Percentiles rank a stretch among this genome's conserved stretches.
Conservation (phyloP, 108 stramenopile genomes). For the Nitzschia inconspicua region DNA sequence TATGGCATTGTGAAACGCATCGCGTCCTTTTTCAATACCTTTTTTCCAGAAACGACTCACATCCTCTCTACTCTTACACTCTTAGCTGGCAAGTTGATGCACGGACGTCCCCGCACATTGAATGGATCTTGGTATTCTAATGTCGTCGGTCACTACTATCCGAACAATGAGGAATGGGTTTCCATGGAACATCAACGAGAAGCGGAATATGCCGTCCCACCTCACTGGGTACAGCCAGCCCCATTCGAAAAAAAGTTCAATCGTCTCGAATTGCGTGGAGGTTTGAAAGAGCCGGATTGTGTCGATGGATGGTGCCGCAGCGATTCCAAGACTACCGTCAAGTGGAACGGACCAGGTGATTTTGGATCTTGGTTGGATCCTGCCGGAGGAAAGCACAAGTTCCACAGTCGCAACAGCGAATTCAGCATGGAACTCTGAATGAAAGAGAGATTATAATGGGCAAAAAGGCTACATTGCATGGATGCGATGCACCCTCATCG, state of each 20-base stretch:
- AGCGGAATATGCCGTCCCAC: constrained; percentile 42
- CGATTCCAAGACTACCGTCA: background rate
- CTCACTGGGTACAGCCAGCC: constrained; percentile 18
- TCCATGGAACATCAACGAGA: constrained; percentile 19
- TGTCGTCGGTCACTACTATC: constrained; percentile 57
- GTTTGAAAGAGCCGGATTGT: constrained; percentile 10
- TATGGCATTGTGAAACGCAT: background rate
- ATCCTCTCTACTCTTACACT: background rate
- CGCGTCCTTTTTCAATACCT: background rate
- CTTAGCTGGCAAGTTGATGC: constrained; percentile 44
- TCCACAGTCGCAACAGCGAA: too few species aligned
- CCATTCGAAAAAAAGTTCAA: background rate
- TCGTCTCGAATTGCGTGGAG: constrained; percentile 21
- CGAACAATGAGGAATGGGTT: constrained; percentile 21
- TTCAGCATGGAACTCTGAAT: too few species aligned
- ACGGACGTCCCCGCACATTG: constrained; percentile 53
- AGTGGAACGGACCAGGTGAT: constrained; percentile 13
- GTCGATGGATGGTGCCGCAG: constrained; percentile 14
- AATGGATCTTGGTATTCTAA: constrained; percentile 53
- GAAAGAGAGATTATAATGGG: too few species aligned
- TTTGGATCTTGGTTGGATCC: background rate
- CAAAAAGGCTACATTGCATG: too few species aligned
- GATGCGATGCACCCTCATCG: too few species aligned
- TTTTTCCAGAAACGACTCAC: background rate
- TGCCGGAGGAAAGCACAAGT: constrained; percentile 4